Percentiles rank a stretch among this genome's conserved stretches.
Evolutionary conservation across 2,329 filamentous ascomycete species (phyloP).

Genomic region (Paraconiothyrium sp.): DNA sequence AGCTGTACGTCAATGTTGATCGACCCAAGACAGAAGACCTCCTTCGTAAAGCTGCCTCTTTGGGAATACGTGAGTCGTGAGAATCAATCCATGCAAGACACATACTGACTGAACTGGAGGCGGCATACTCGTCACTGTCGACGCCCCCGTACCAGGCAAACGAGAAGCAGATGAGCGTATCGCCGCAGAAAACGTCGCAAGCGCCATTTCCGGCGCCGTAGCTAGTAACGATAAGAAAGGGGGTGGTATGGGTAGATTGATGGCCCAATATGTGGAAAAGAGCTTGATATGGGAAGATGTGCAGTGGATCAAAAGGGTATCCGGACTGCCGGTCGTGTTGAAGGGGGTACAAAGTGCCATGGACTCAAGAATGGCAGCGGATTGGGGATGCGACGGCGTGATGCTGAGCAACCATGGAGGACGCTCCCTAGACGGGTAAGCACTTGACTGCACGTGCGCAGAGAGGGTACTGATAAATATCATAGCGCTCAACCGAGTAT

Average conservation of each 20-base stretch:
- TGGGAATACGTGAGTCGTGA: background rate
- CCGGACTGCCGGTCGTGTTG: conserved; percentile 44
- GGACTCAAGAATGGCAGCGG: conserved; percentile 51
- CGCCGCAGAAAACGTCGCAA: conserved; percentile 41
- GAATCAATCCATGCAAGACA: conserved; percentile 18
- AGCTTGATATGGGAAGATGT: conserved; percentile 58
- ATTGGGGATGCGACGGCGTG: conserved; percentile 57
- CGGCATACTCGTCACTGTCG: conserved; percentile 35
- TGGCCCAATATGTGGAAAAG: conserved; percentile 58
- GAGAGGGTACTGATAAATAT: background rate
- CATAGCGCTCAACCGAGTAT: conserved; percentile 61
- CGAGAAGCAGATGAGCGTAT: conserved; percentile 37
- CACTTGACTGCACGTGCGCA: background rate
- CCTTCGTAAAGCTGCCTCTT: conserved; percentile 7
- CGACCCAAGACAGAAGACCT: conserved; percentile 23
- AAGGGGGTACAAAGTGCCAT: conserved; percentile 51
- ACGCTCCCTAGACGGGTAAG: conserved; percentile 54
- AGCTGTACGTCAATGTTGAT: conserved; percentile 39
- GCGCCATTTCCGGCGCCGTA: conserved; percentile 61
- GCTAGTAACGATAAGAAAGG: conserved; percentile 64
- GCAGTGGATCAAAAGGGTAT: conserved; percentile 43
- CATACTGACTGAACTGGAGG: conserved; percentile 16
- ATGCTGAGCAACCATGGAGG: conserved; percentile 62
- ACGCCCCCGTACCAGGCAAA: conserved; percentile 37
- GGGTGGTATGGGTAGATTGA: background rate